These are phyloP conservation scores for Dactylellina sp. DNA, from an alignment of 2,329 filamentous ascomycete species.

Conservation along the genomic window DNA sequence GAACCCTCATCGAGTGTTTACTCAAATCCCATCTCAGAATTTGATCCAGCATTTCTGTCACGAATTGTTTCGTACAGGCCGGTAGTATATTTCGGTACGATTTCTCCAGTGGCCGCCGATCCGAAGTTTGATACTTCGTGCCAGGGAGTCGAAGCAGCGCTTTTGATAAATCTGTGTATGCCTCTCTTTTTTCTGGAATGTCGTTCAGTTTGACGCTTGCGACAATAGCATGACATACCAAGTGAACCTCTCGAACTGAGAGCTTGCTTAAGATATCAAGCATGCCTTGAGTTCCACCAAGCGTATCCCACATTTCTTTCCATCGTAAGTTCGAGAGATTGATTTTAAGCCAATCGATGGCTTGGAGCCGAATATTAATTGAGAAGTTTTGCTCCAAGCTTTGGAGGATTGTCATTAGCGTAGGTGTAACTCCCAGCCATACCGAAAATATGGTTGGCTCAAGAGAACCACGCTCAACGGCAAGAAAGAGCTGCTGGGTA, in stretches of 20 bases:
- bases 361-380: neutral
- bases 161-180: slow-evolving; percentile 16
- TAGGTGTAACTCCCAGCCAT: slow-evolving; percentile 4
- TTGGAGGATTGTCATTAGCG: neutral
- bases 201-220: slow-evolving; percentile 9
- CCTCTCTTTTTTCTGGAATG: slow-evolving; percentile 15
- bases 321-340: neutral
- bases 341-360: neutral
- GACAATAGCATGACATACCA: neutral
- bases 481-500: neutral
- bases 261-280: neutral
- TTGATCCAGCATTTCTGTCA: neutral
- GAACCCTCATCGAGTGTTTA: neutral
- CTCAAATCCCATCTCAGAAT: neutral
- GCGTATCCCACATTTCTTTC: slow-evolving; percentile 9
- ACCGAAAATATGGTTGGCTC: neutral
- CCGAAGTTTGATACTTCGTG: slow-evolving; percentile 10
- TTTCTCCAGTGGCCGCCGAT: neutral
- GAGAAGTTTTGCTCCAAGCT: slow-evolving; percentile 14
- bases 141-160: neutral
- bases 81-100: slow-evolving; percentile 8
- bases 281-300: slow-evolving; percentile 9
- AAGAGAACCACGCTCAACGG: neutral
- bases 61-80: slow-evolving; percentile 5
- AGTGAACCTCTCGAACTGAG: slow-evolving; percentile 7